phyloP scores from a whole-genome alignment of 2,329 filamentous ascomycete species.

The Arthrobotrys musiformis region DNA sequence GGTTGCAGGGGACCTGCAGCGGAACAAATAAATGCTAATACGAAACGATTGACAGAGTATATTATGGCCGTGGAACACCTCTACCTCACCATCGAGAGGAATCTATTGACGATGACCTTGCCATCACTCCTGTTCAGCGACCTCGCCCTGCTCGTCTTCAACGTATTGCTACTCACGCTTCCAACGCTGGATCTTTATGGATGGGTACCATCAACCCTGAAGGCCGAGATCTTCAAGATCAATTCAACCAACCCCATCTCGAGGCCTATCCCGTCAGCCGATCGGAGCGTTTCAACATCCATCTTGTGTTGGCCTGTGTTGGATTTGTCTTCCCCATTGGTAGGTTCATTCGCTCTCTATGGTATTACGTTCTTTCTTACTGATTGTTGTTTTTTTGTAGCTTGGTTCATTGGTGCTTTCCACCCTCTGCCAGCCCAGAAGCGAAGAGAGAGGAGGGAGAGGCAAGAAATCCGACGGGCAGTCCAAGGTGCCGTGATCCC shows the following conservation, averaged over 20 bases:
- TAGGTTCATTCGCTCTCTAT: conserved; percentile 41
- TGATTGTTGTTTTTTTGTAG: conserved; percentile 34
- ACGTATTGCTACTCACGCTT: conserved; percentile 44
- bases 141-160: conserved; percentile 42
- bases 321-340: conserved; percentile 59
- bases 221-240: conserved; percentile 54
- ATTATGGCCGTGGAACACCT: conserved; percentile 53
- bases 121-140: conserved; percentile 45
- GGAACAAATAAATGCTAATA: conserved; percentile 45
- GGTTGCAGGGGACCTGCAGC: conserved; percentile 38
- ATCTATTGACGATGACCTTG: conserved; percentile 43
- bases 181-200: conserved; percentile 45
- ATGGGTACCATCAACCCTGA: conserved; percentile 55
- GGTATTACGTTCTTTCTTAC: conserved; percentile 15
- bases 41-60: conserved; percentile 55
- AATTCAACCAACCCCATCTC: conserved; percentile 57
- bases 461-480: conserved; percentile 53
- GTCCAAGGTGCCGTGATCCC: conserved; percentile 32
- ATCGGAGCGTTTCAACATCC: conserved; percentile 57
- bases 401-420: conserved; percentile 53
- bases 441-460: conserved; percentile 41
- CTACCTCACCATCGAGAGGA: conserved; percentile 51
- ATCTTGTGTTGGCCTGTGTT: conserved; percentile 59
- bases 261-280: conserved; percentile 56
- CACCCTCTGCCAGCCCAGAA: conserved; percentile 46